Evolutionary conservation across 129 eudicot species (phyloP).

Genomic region (Glebionis coronaria): DNA sequence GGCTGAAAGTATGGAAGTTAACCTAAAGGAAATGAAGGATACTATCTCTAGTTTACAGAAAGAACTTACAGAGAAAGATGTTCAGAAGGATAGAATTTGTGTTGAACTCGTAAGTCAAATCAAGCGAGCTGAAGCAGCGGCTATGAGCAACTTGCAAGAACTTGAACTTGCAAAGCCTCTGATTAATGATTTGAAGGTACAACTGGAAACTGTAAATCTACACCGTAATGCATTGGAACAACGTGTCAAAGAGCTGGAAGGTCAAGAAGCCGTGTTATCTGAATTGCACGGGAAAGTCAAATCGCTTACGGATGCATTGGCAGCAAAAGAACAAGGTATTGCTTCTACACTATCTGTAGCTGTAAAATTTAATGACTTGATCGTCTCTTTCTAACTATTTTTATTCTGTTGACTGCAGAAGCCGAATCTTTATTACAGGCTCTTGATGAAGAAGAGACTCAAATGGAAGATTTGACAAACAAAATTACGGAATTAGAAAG

Average conservation of each 20-base stretch:
- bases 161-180: conserved; percentile 51
- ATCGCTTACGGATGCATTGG: conserved; percentile 53
- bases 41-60: conserved; percentile 63
- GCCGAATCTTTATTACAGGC: conserved; percentile 80
- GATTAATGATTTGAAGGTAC: conserved; percentile 45
- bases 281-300: conserved; percentile 49
- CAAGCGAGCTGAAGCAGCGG: conserved; percentile 75
- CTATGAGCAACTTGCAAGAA: conserved; percentile 56
- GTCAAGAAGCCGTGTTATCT: conserved; percentile 34
- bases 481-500: conserved; percentile 55
- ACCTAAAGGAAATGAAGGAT: conserved; percentile 59
- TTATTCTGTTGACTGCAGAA: conserved; percentile 42
- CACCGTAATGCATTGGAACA: conserved; percentile 44
- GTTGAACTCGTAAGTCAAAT: conserved; percentile 79
- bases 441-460: conserved; percentile 89
- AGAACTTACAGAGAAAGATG: conserved; percentile 83
- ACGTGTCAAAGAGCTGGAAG: conserved; percentile 55
- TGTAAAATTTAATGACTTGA: neutral
- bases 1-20: conserved; percentile 37
- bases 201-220: no score
- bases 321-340: conserved; percentile 86
- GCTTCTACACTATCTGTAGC: neutral
- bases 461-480: conserved; percentile 65
- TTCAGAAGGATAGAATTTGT: conserved; percentile 70
- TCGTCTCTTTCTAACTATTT: neutral